A percentile compares a stretch with the other conserved stretches of the same genome.
Conservation (phyloP, 768 basidiomycete species). For the Cystofilobasidium ferigula region DNA sequence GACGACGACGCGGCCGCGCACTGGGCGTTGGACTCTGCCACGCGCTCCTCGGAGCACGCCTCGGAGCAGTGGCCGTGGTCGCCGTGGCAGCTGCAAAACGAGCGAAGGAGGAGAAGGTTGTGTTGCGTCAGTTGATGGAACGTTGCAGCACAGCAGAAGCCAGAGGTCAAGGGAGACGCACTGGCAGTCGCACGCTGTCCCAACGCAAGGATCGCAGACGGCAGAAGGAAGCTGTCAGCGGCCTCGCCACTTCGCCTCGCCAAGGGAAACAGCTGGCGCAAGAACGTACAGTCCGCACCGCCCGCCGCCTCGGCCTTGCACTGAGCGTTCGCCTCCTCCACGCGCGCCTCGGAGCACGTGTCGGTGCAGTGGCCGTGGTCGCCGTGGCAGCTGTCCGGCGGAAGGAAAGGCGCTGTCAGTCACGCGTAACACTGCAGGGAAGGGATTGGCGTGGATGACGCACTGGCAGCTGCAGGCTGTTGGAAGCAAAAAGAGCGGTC, state of each 20-base stretch:
- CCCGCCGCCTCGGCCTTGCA: not conserved
- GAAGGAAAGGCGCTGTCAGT: not conserved
- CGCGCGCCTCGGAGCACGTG: not conserved
- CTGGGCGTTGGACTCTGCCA: not conserved
- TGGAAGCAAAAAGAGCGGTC: not conserved
- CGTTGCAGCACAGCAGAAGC: no score
- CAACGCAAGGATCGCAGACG: no score
- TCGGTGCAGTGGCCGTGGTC: not conserved
- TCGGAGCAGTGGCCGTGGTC: not conserved
- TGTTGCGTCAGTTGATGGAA: no score
- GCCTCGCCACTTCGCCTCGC: no score
- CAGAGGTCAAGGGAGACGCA: no score
- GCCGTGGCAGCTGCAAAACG: not conserved
- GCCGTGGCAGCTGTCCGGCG: conserved; percentile 5
- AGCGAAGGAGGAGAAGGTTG: no score
- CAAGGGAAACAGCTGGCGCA: no score
- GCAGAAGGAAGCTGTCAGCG: no score
- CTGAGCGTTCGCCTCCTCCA: not conserved
- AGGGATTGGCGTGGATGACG: not conserved
- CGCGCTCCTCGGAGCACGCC: not conserved
- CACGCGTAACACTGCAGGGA: not conserved
- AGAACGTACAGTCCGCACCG: no score
- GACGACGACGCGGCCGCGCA: not conserved
- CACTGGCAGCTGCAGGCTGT: conserved; percentile 2
- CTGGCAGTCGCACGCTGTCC: no score